Percentiles rank a stretch among this genome's conserved stretches.
These are phyloP conservation scores for Sutorius australiensis DNA, from an alignment of 768 basidiomycete genomes.

Conservation along the genomic window DNA sequence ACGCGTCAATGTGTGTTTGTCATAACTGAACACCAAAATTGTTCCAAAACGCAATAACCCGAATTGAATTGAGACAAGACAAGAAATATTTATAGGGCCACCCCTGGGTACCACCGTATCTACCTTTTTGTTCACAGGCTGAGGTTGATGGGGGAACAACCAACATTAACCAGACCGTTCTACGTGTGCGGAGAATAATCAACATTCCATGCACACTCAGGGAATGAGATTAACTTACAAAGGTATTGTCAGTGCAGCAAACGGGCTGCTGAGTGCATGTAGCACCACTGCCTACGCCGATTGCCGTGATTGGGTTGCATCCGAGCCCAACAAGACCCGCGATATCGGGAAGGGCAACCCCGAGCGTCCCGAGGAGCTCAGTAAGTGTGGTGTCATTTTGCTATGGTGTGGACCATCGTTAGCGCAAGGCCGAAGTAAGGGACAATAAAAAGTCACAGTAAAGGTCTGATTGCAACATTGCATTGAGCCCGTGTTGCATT, in stretches of 20 bases:
- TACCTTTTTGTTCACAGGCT: background rate
- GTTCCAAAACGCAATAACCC: background rate
- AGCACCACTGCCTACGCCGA: background rate
- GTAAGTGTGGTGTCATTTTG: background rate
- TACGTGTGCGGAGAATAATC: background rate
- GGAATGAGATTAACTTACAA: background rate
- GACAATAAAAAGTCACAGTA: background rate
- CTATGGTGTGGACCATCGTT: background rate
- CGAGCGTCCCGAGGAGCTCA: background rate
- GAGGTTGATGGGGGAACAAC: conserved; percentile 4
- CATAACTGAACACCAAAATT: background rate
- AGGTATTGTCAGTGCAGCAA: conserved; percentile 14
- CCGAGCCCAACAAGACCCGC: background rate
- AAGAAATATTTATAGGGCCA: background rate
- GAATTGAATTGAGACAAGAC: background rate
- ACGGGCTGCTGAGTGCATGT: conserved; percentile 13
- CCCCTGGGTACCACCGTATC: background rate
- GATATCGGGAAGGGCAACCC: background rate
- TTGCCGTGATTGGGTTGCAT: conserved; percentile 2
- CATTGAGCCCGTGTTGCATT: background rate
- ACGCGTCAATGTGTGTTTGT: background rate
- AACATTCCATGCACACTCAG: background rate
- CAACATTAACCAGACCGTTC: conserved; percentile 6
- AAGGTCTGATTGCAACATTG: conserved; percentile 6
- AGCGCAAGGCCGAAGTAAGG: background rate